These are phyloP conservation scores for Taxillus chinensis DNA, from an alignment of 164 flowering plant genomes.

Conservation along the genomic window DNA sequence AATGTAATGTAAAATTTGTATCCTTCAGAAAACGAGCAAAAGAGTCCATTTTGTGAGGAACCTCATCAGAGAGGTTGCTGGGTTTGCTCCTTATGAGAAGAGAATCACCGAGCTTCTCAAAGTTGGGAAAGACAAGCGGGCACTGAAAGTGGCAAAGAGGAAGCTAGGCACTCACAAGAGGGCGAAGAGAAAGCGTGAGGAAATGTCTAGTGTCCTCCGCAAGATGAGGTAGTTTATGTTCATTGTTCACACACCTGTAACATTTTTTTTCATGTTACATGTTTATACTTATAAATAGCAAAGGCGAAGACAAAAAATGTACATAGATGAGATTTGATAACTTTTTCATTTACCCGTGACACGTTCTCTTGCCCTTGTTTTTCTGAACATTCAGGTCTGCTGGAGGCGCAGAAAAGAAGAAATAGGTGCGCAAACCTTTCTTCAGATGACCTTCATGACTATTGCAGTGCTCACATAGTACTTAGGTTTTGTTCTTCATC, in stretches of 20 bases:
- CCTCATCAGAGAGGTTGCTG: constrained; percentile 37
- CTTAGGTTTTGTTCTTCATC: too few species aligned
- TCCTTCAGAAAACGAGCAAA: constrained; percentile 29
- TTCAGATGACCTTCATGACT: too few species aligned
- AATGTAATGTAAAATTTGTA: not conserved
- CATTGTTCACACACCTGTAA: not conserved
- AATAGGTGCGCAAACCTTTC: constrained; percentile 3
- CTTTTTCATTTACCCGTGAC: not conserved
- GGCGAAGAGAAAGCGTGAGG: constrained; percentile 38
- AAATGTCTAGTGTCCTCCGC: constrained; percentile 37
- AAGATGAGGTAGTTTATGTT: constrained; percentile 24
- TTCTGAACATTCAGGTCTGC: constrained; percentile 16
- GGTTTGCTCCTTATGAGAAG: constrained; percentile 43
- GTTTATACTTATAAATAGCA: not conserved
- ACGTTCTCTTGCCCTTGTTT: not conserved
- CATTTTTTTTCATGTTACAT: not conserved
- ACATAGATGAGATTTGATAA: too few species aligned
- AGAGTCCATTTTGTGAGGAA: constrained; percentile 26
- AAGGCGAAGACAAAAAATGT: not conserved
- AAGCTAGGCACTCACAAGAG: constrained; percentile 47
- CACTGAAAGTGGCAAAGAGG: constrained; percentile 31
- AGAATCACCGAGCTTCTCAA: constrained; percentile 36
- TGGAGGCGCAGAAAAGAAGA: constrained; percentile 23
- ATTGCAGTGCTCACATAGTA: too few species aligned
- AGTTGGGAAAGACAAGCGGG: constrained; percentile 41